phyloP scores from a whole-genome alignment of 2,329 filamentous ascomycete species.

The Microdochium nivale region DNA sequence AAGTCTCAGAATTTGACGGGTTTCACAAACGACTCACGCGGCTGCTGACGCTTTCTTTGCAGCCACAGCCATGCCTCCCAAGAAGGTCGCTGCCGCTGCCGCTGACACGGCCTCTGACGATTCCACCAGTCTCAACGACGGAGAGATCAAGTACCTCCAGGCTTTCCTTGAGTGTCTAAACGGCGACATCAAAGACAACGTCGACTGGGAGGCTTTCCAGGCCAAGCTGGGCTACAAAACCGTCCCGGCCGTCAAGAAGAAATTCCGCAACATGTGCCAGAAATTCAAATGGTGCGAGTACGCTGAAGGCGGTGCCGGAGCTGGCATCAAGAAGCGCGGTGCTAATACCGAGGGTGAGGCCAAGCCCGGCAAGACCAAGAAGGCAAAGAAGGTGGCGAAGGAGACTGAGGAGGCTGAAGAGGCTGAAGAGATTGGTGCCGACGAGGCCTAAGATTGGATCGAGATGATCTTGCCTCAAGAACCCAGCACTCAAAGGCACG shows the following conservation, averaged over 20 bases:
- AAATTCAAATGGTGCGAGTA: slow-evolving; percentile 1
- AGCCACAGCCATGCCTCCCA: background rate
- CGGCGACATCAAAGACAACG: slow-evolving; percentile 8
- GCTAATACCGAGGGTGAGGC: background rate
- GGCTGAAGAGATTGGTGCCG: background rate
- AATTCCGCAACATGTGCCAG: background rate
- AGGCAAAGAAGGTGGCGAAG: background rate
- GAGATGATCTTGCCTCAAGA: background rate
- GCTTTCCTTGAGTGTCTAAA: background rate
- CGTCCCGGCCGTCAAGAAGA: background rate
- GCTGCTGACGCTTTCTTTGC: background rate
- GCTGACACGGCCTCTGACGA: background rate
- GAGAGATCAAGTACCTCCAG: background rate
- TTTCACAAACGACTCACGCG: background rate
- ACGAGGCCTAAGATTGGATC: background rate
- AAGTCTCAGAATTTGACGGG: too few relatives aligned
- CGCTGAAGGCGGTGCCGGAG: background rate
- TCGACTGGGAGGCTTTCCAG: slow-evolving; percentile 3
- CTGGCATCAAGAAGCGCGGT: background rate
- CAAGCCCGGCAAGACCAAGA: background rate
- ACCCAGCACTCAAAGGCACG: background rate
- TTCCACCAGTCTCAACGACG: background rate
- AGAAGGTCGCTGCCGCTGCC: background rate
- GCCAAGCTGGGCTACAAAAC: background rate
- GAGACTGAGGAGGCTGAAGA: background rate